Conservation (phyloP, 2,329 filamentous ascomycete species). For the Diaporthe ilicicola region DNA sequence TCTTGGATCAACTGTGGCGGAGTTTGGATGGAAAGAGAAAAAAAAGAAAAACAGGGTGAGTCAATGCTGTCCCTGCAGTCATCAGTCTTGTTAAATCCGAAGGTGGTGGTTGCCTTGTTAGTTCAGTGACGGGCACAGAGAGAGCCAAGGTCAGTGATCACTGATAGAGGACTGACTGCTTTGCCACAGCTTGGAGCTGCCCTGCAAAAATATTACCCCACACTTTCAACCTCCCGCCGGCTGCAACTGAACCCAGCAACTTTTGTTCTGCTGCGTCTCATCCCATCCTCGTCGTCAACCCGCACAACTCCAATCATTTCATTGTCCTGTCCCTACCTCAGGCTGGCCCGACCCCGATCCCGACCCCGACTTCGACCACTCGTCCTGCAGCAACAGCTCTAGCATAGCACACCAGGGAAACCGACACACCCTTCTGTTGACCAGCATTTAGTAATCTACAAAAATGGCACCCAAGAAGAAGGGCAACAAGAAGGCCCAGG, state of each 20-base stretch:
- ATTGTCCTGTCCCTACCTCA: not conserved
- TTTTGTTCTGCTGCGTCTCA: not conserved
- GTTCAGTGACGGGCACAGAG: not conserved
- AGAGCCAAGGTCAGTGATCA: too few species aligned
- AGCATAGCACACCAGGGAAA: not conserved
- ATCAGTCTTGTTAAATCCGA: not conserved
- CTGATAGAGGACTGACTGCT: too few species aligned
- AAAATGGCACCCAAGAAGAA: constrained; percentile 96
- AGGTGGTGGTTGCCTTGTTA: not conserved
- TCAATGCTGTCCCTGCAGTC: not conserved
- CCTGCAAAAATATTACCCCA: constrained; percentile 31
- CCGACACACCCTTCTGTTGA: not conserved
- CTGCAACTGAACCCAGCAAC: not conserved
- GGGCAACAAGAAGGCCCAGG: constrained; percentile 80
- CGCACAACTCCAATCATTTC: constrained; percentile 1
- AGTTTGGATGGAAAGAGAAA: too few species aligned
- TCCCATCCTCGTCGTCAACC: not conserved
- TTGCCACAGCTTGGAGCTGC: constrained; percentile 23
- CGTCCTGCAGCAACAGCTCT: not conserved
- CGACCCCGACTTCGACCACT: constrained; percentile 2
- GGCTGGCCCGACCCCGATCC: constrained; percentile 8
- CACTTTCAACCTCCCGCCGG: not conserved
- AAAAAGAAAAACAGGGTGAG: not conserved
- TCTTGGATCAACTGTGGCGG: too few species aligned
- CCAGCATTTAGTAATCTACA: constrained; percentile 9